These are phyloP conservation scores for Avicennia marina DNA, from an alignment of 257 asterid species.

Conservation along the genomic window DNA sequence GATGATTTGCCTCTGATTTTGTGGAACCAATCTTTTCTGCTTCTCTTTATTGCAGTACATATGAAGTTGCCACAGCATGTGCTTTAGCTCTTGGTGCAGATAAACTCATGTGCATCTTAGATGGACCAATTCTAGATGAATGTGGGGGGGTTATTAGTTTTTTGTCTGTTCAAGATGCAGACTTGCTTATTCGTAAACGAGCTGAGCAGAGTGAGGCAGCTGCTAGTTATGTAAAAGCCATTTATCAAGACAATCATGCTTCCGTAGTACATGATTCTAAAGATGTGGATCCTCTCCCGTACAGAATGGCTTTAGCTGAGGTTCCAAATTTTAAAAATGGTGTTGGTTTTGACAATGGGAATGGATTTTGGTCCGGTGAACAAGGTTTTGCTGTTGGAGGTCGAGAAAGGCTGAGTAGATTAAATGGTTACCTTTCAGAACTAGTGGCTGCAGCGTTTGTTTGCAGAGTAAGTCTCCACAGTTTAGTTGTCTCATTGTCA, in stretches of 20 bases:
- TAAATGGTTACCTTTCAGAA: slow-evolving; percentile 86
- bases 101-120: slow-evolving; percentile 88
- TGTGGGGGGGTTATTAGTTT: slow-evolving; percentile 68
- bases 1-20: not conserved
- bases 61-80: slow-evolving; percentile 98
- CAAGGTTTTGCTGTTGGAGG: slow-evolving; percentile 98
- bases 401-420: slow-evolving; percentile 79
- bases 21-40: not conserved
- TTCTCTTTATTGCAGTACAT: slow-evolving; percentile 62
- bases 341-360: slow-evolving; percentile 87
- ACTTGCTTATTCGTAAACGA: slow-evolving; percentile 68
- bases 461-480: slow-evolving; percentile 63
- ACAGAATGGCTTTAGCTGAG: slow-evolving; percentile 36
- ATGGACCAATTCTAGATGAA: slow-evolving; percentile 91
- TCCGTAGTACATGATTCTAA: slow-evolving; percentile 30
- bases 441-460: slow-evolving; percentile 98
- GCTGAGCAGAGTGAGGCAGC: slow-evolving; percentile 91
- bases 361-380: slow-evolving; percentile 83
- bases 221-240: slow-evolving; percentile 90
- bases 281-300: slow-evolving; percentile 26
- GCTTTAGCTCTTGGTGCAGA: slow-evolving; percentile 94
- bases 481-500: not conserved
- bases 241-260: slow-evolving; percentile 51
- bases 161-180: slow-evolving; percentile 90
- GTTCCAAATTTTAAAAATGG: slow-evolving; percentile 85